phyloP scores from a whole-genome alignment of 2,329 filamentous ascomycete species.

The Verticillium longisporum region DNA sequence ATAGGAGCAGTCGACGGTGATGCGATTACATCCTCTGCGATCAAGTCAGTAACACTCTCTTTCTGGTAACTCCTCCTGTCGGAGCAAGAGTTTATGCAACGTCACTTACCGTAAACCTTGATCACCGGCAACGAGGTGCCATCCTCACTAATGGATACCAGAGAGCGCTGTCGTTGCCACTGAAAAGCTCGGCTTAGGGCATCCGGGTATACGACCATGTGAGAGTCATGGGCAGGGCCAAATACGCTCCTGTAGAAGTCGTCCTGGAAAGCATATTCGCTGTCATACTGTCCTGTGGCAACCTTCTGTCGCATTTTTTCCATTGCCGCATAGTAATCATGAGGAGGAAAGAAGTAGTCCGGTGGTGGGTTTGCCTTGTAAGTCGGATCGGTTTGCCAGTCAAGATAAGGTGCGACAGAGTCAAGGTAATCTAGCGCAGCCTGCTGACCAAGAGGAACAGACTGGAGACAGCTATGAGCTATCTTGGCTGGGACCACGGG shows the following conservation, averaged over 20 bases:
- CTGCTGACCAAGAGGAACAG: conserved; percentile 26
- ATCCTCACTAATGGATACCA: conserved; percentile 33
- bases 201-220: conserved; percentile 33
- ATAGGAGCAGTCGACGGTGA: conserved; percentile 15
- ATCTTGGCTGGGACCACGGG: conserved; percentile 20
- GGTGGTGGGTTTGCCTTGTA: conserved; percentile 44
- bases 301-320: conserved; percentile 23
- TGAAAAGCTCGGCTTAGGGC: conserved; percentile 28
- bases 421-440: conserved; percentile 25
- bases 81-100: no score
- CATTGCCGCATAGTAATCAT: conserved; percentile 29
- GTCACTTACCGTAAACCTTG: conserved; percentile 31
- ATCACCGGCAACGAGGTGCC: conserved; percentile 32
- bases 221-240: conserved; percentile 31
- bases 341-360: conserved; percentile 37
- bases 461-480: conserved; percentile 27
- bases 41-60: no score
- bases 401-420: conserved; percentile 29
- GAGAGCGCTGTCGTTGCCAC: conserved; percentile 25
- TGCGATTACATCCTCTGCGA: conserved; percentile 21
- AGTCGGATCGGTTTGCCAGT: conserved; percentile 40
- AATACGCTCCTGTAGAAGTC: conserved; percentile 29
- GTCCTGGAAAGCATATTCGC: conserved; percentile 32
- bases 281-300: conserved; percentile 23
- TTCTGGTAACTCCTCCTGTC: no score